Evolutionary conservation across 176 grass and related monocot genomes (phyloP).

Genomic region (Juncus inflexus): DNA sequence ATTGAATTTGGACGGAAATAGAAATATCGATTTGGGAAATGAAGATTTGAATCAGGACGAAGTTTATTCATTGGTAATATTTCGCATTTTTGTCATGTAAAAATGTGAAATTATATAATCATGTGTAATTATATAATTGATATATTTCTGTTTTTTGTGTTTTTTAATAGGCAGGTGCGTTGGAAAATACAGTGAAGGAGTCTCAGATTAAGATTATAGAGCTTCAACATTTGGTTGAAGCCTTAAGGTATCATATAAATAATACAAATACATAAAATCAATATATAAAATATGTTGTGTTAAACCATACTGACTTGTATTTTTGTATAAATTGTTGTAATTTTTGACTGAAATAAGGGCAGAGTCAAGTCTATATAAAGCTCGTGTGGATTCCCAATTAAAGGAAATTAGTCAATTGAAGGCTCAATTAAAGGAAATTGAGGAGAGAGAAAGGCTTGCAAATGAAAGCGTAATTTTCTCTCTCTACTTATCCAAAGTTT

Average conservation of each 20-base stretch:
- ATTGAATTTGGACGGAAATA: constrained; percentile 46
- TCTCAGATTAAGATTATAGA: constrained; percentile 91
- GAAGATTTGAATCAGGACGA: constrained; percentile 55
- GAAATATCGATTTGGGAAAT: constrained; percentile 29
- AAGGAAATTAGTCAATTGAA: constrained; percentile 71
- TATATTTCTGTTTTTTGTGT: neutral
- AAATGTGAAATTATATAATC: neutral
- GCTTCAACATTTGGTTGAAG: constrained; percentile 91
- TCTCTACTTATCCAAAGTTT: neutral
- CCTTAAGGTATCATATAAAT: constrained; percentile 58
- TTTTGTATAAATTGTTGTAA: constrained; percentile 32
- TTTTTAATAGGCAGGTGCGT: constrained; percentile 61
- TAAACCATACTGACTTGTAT: constrained; percentile 27
- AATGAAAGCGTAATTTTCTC: constrained; percentile 89
- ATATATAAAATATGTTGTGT: neutral
- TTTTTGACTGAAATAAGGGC: constrained; percentile 70
- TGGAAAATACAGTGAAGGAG: constrained; percentile 91
- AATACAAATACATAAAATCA: neutral
- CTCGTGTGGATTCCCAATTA: constrained; percentile 78
- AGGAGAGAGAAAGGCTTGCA: constrained; percentile 78
- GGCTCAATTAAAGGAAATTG: constrained; percentile 76
- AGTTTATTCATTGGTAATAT: constrained; percentile 66
- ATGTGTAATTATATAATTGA: constrained; percentile 12
- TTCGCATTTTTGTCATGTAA: constrained; percentile 3
- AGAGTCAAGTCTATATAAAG: constrained; percentile 82